Percentiles rank a stretch among this genome's conserved stretches.
Evolutionary conservation across 2,329 filamentous ascomycete genomes (phyloP).

Genomic region (Colletotrichum sp.): DNA sequence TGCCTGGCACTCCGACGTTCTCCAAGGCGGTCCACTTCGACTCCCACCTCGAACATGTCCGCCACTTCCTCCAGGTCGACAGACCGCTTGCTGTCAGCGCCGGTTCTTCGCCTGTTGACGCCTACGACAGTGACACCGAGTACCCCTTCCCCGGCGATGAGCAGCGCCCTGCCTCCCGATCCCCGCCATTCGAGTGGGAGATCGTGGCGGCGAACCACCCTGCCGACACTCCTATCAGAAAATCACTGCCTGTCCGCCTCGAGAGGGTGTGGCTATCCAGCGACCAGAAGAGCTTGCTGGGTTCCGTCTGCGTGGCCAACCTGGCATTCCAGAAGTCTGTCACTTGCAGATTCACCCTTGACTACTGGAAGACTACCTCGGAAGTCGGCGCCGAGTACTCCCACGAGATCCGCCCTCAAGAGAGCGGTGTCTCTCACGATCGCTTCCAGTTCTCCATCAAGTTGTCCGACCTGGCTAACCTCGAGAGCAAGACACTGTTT

Average conservation of each 20-base stretch:
- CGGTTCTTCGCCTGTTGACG: constrained; percentile 88
- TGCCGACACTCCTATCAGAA: constrained; percentile 65
- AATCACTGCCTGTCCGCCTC: constrained; percentile 73
- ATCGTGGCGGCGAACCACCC: constrained; percentile 75
- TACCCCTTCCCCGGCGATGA: constrained; percentile 78
- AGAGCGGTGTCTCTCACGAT: constrained; percentile 69
- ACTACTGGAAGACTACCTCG: constrained; percentile 98
- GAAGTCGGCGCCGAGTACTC: constrained; percentile 90
- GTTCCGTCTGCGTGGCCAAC: constrained; percentile 85
- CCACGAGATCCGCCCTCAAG: constrained; percentile 56
- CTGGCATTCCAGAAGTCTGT: constrained; percentile 88
- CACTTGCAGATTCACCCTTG: constrained; percentile 91
- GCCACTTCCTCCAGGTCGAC: constrained; percentile 94
- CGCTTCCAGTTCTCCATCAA: constrained; percentile 95
- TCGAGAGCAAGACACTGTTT: constrained; percentile 91
- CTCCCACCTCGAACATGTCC: constrained; percentile 92
- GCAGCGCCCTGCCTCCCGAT: constrained; percentile 42
- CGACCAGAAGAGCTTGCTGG: constrained; percentile 87
- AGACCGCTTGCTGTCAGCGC: constrained; percentile 95
- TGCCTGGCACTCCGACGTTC: constrained; percentile 96
- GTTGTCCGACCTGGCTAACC: constrained; percentile 86
- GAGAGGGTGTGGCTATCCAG: constrained; percentile 87
- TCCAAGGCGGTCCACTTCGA: constrained; percentile 99
- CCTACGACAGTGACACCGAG: constrained; percentile 84
- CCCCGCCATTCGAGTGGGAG: constrained; percentile 80